Evolutionary conservation across 129 eudicot species (phyloP).

Genomic region (Ambrosia trifida): DNA sequence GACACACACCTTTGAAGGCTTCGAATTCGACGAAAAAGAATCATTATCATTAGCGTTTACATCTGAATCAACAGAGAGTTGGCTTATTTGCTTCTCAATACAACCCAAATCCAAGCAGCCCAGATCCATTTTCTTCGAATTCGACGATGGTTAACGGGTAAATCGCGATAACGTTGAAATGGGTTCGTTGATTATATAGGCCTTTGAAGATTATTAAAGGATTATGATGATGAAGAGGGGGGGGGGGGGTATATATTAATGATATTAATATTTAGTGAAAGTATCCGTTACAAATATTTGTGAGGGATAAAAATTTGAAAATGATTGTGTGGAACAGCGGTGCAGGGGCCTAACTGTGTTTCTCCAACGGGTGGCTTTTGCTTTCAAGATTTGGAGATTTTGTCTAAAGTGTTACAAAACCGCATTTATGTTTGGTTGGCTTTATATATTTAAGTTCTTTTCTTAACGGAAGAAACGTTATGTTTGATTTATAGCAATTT

Average conservation of each 20-base stretch:
- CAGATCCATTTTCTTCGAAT: slow-evolving; percentile 53
- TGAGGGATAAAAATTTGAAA: slow-evolving; percentile 21
- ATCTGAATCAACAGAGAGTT: slow-evolving; percentile 30
- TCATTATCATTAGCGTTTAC: slow-evolving; percentile 41
- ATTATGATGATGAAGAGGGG: slow-evolving; percentile 8
- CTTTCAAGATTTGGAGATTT: not conserved
- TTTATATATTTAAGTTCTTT: too few relatives aligned
- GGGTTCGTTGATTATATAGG: not conserved
- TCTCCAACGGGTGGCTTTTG: slow-evolving; percentile 17
- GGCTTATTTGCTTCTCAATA: slow-evolving; percentile 57
- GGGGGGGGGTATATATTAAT: not conserved
- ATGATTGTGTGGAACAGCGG: slow-evolving; percentile 25
- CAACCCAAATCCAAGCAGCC: slow-evolving; percentile 87
- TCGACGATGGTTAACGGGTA: not conserved
- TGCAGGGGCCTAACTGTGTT: slow-evolving; percentile 30
- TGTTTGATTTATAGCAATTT: too few relatives aligned
- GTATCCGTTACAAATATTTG: slow-evolving; percentile 49
- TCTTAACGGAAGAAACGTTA: too few relatives aligned
- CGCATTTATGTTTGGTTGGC: too few relatives aligned
- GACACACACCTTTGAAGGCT: slow-evolving; percentile 52
- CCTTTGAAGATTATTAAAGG: not conserved
- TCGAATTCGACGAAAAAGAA: slow-evolving; percentile 44
- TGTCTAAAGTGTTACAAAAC: too few relatives aligned
- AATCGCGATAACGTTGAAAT: not conserved
- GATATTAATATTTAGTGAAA: slow-evolving; percentile 14